These are phyloP conservation scores for Mallotus japonicus DNA, from an alignment of 441 rosid species.

Conservation along the genomic window DNA sequence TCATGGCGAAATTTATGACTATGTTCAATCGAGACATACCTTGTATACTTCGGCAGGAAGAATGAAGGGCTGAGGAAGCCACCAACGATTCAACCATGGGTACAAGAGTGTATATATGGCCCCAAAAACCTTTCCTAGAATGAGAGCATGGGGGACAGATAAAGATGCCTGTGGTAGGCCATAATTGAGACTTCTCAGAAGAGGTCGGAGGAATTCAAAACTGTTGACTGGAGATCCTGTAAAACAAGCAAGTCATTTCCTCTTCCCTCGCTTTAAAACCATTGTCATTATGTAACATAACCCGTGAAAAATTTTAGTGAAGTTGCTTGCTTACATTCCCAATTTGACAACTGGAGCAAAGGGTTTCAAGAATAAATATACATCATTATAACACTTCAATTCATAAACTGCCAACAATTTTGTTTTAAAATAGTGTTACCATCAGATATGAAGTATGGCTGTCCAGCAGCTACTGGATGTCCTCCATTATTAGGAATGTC, in stretches of 20 bases:
- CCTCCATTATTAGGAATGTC: conserved; percentile 70
- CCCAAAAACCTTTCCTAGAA: conserved; percentile 57
- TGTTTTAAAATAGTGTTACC: conserved; percentile 40
- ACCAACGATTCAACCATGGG: conserved; percentile 74
- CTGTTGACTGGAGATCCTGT: conserved; percentile 83
- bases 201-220: conserved; percentile 73
- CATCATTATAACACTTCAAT: background rate
- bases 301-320: background rate
- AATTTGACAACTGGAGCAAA: background rate
- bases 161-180: conserved; percentile 60
- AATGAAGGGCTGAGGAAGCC: conserved; percentile 85
- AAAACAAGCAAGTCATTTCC: conserved; percentile 10
- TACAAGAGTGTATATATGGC: conserved; percentile 58
- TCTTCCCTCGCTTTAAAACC: background rate
- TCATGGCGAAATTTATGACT: background rate
- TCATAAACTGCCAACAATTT: background rate
- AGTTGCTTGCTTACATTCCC: conserved; percentile 2
- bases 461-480: conserved; percentile 80
- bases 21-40: conserved; percentile 37
- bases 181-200: conserved; percentile 67
- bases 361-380: conserved; percentile 7
- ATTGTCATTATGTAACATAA: conserved; percentile 1
- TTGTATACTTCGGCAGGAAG: conserved; percentile 95
- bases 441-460: conserved; percentile 88
- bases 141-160: conserved; percentile 53